Evolutionary conservation across 805 yeast genomes (phyloP).

Genomic region (Yamadazyma sp.): DNA sequence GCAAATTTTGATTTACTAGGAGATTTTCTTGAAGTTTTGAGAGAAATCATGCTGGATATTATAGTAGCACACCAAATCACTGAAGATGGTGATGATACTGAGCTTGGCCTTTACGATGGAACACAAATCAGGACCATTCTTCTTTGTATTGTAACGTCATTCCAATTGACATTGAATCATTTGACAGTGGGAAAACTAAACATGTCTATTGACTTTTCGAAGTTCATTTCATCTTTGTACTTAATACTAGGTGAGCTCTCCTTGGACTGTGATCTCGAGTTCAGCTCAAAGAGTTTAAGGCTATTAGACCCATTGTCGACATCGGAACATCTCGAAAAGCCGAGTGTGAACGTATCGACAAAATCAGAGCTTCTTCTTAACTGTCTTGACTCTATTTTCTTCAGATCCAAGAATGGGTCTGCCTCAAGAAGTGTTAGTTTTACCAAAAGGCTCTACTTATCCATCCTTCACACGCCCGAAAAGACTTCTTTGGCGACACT

Average conservation of each 20-base stretch:
- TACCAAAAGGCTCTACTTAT: conserved; percentile 72
- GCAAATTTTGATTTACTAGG: conserved; percentile 91
- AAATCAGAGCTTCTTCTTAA: conserved; percentile 80
- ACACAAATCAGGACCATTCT: conserved; percentile 68
- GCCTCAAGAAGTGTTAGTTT: conserved; percentile 73
- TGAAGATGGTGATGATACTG: conserved; percentile 23
- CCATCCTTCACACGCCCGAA: conserved; percentile 78
- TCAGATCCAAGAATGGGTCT: conserved; percentile 69
- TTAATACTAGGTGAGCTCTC: conserved; percentile 64
- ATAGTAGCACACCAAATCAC: conserved; percentile 41
- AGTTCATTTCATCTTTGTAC: conserved; percentile 76
- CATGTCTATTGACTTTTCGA: conserved; percentile 67
- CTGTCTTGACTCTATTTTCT: conserved; percentile 78
- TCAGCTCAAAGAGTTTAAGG: conserved; percentile 77
- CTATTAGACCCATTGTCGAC: conserved; percentile 70
- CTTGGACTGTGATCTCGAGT: conserved; percentile 80
- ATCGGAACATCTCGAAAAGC: conserved; percentile 44
- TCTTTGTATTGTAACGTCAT: conserved; percentile 85
- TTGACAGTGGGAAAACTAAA: conserved; percentile 57
- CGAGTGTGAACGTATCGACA: conserved; percentile 83
- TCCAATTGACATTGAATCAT: conserved; percentile 78
- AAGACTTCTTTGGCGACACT: conserved; percentile 77
- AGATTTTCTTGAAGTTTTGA: conserved; percentile 83
- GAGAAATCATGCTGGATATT: conserved; percentile 68
- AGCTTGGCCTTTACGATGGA: conserved; percentile 31